These are phyloP conservation scores for Rosellinia necatrix DNA, from an alignment of 2,329 filamentous ascomycete species.

Conservation along the genomic window DNA sequence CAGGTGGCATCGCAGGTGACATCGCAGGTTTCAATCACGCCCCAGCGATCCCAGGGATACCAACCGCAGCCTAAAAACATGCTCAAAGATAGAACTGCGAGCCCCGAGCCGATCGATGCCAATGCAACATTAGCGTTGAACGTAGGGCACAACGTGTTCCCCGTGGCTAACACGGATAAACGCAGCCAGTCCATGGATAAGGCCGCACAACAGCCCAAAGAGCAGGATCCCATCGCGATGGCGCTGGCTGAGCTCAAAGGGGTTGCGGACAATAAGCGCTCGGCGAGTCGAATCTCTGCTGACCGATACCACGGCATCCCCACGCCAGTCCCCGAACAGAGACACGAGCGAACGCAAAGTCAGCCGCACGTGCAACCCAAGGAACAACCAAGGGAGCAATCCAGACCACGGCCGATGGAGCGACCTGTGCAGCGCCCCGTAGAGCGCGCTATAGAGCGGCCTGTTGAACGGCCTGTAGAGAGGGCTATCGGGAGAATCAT, in stretches of 20 bases:
- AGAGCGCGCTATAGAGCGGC: not conserved
- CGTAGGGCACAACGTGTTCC: slow-evolving; percentile 93
- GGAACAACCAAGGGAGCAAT: slow-evolving; percentile 13
- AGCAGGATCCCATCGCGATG: slow-evolving; percentile 85
- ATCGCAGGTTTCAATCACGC: slow-evolving; percentile 26
- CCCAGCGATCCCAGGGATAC: slow-evolving; percentile 48
- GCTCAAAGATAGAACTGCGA: slow-evolving; percentile 54
- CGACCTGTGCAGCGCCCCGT: not conserved
- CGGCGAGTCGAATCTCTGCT: slow-evolving; percentile 84
- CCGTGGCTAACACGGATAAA: slow-evolving; percentile 80
- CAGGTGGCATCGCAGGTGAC: slow-evolving; percentile 27
- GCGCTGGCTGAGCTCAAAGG: slow-evolving; percentile 93
- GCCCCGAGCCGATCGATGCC: slow-evolving; percentile 87
- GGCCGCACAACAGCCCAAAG: slow-evolving; percentile 49
- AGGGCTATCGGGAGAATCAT: not conserved
- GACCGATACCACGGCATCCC: slow-evolving; percentile 94
- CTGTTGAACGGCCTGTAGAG: slow-evolving; percentile 13
- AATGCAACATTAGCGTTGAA: slow-evolving; percentile 92
- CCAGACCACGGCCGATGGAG: slow-evolving; percentile 20
- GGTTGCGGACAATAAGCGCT: slow-evolving; percentile 75
- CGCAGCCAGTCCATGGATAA: slow-evolving; percentile 50
- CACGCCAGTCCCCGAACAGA: slow-evolving; percentile 69
- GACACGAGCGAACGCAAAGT: slow-evolving; percentile 39
- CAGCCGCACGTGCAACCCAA: slow-evolving; percentile 9
- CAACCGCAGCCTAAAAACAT: slow-evolving; percentile 46